phyloP scores from a whole-genome alignment of 495 filamentous ascomycete species.

The Aspergillus coremiiformis region DNA sequence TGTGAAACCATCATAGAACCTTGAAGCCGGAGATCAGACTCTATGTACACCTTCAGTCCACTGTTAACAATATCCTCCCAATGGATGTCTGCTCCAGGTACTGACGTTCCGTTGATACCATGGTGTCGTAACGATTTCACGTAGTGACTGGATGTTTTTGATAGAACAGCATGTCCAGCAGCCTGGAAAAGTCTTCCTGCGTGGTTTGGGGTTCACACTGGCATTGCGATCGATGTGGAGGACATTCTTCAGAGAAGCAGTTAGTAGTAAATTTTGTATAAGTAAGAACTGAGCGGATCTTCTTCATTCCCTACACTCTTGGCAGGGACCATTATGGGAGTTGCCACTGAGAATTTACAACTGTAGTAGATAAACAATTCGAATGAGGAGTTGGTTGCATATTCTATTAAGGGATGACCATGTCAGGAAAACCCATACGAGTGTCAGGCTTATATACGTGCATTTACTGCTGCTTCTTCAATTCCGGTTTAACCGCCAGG shows the following conservation, averaged over 20 bases:
- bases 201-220: not conserved
- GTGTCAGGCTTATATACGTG: not conserved
- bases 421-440: not conserved
- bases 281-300: not conserved
- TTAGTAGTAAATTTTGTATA: not conserved
- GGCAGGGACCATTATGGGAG: not conserved
- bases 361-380: not conserved
- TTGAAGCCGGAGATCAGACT: not conserved
- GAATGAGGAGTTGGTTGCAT: not conserved
- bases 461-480: constrained; percentile 52
- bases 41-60: not conserved
- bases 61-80: constrained; percentile 22
- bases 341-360: too few relatives aligned
- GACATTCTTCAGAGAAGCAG: not conserved
- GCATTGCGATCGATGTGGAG: not conserved
- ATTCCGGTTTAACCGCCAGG: constrained; percentile 30
- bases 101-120: constrained; percentile 17
- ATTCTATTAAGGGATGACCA: too few relatives aligned
- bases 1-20: constrained; percentile 2
- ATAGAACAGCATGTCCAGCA: constrained; percentile 28
- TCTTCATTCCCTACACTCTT: not conserved
- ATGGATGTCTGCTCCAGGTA: constrained; percentile 12
- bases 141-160: constrained; percentile 16
- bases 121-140: constrained; percentile 17
- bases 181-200: constrained; percentile 19